Evolutionary conservation across 1,284 basidiomycete genomes (phyloP).

Genomic region (Apiotrichum porosum): DNA sequence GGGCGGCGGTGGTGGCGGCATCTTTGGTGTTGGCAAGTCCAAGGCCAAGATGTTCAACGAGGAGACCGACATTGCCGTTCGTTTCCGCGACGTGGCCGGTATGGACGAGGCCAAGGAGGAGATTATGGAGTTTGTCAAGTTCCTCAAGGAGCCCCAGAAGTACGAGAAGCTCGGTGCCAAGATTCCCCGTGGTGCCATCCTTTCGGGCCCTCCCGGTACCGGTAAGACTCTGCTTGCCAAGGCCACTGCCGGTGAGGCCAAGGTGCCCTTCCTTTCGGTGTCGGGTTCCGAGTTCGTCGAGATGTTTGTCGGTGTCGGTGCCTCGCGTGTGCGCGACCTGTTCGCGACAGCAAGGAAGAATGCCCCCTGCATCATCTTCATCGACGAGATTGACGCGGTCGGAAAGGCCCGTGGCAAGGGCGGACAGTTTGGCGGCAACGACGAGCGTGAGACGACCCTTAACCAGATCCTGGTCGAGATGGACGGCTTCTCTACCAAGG

Average conservation of each 20-base stretch:
- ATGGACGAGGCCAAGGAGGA: constrained; percentile 99
- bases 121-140: constrained; percentile 99
- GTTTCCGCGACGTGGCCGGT: constrained; percentile 93
- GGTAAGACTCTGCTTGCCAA: constrained; percentile 98
- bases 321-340: constrained; percentile 92
- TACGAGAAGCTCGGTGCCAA: constrained; percentile 97
- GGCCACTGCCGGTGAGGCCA: constrained; percentile 96
- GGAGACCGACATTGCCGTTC: constrained; percentile 88
- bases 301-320: constrained; percentile 99
- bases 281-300: constrained; percentile 99
- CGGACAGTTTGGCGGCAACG: constrained; percentile 86
- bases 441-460: constrained; percentile 95
- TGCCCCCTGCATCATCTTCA: constrained; percentile 96
- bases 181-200: constrained; percentile 95
- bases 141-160: constrained; percentile 90
- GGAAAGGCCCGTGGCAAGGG: constrained; percentile 91
- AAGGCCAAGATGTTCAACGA: constrained; percentile 95
- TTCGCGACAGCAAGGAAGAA: constrained; percentile 97
- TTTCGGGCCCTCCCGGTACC: constrained; percentile 96
- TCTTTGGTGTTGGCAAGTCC: constrained; percentile 97
- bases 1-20: constrained; percentile 62
- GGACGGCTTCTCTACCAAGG: constrained; percentile 95
- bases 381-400: constrained; percentile 98
- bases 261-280: constrained; percentile 94
- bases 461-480: constrained; percentile 99